Conservation (phyloP, 306 rosid genomes). For the Trifolium pratense region DNA sequence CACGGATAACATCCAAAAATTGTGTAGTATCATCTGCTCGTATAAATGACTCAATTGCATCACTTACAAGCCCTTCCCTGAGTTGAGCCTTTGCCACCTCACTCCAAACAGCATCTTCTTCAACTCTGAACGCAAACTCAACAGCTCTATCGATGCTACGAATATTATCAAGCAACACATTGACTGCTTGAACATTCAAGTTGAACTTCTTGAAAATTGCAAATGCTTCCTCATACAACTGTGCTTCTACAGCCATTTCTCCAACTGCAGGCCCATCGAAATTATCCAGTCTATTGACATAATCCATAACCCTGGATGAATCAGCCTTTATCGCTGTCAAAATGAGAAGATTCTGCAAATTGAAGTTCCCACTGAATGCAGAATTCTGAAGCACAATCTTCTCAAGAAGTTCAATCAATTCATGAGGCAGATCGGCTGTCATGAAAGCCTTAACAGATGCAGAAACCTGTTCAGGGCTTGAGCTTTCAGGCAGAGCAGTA, state of each 20-base stretch:
- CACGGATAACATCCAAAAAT: conserved; percentile 92
- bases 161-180: conserved; percentile 86
- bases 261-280: conserved; percentile 99
- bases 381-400: conserved; percentile 99
- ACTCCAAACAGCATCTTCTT: conserved; percentile 99
- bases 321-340: conserved; percentile 99
- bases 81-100: conserved; percentile 99
- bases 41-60: conserved; percentile 97
- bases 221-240: conserved; percentile 90
- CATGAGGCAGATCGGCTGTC: conserved; percentile 99
- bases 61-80: conserved; percentile 92
- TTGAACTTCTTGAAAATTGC: conserved; percentile 97
- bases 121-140: conserved; percentile 98
- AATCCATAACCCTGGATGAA: conserved; percentile 99
- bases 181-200: conserved; percentile 96
- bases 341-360: conserved; percentile 93
- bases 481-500: conserved; percentile 99
- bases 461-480: conserved; percentile 99
- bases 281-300: conserved; percentile 90
- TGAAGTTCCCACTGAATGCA: conserved; percentile 97
- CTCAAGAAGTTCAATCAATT: conserved; percentile 97
- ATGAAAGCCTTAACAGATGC: conserved; percentile 98
- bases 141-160: conserved; percentile 94
- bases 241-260: conserved; percentile 97
- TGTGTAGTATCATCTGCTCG: conserved; percentile 95